These are phyloP conservation scores for Euphrasia arctica DNA, from an alignment of 305 asterid genomes.

Conservation along the genomic window DNA sequence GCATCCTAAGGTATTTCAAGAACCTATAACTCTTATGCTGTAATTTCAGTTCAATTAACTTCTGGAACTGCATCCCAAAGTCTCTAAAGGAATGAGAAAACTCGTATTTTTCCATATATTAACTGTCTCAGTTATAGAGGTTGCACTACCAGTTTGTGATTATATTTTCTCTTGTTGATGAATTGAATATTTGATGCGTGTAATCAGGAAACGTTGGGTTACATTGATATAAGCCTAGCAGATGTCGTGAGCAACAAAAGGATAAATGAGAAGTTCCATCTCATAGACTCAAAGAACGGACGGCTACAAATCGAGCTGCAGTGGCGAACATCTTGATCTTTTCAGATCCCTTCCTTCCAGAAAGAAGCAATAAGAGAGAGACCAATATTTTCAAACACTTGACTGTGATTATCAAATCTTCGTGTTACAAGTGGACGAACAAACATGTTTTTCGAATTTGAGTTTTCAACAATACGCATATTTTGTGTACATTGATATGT, in stretches of 20 bases:
- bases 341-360: background rate
- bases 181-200: background rate
- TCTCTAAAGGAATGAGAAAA: background rate
- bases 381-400: background rate
- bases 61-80: constrained; percentile 7
- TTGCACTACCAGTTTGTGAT: too few species aligned
- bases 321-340: constrained; percentile 50
- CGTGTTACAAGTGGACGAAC: constrained; percentile 15
- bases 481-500: constrained; percentile 26
- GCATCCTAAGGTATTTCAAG: constrained; percentile 80
- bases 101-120: background rate
- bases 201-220: constrained; percentile 66
- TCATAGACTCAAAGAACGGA: constrained; percentile 73
- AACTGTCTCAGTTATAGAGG: too few species aligned
- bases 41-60: constrained; percentile 1
- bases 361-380: background rate
- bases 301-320: constrained; percentile 63
- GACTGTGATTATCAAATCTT: constrained; percentile 7
- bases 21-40: constrained; percentile 12
- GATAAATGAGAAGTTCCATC: constrained; percentile 66
- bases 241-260: constrained; percentile 60
- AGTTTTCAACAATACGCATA: constrained; percentile 2
- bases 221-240: constrained; percentile 50
- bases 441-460: constrained; percentile 18
- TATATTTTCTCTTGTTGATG: background rate